Evolutionary conservation across 768 basidiomycete species (phyloP).

Genomic region (Xerocomus potaroensis): DNA sequence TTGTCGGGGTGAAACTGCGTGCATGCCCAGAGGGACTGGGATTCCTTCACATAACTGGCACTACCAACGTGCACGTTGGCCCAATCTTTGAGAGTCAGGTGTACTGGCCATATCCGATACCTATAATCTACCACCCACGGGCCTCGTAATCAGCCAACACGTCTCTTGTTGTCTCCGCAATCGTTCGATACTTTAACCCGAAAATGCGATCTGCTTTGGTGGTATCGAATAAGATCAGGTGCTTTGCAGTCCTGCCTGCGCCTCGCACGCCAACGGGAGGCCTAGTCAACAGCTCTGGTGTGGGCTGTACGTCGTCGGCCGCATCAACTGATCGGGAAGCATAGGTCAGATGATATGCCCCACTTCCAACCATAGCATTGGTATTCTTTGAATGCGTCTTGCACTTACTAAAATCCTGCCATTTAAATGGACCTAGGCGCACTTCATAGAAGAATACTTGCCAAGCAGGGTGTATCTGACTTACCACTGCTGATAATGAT

Average conservation of each 20-base stretch:
- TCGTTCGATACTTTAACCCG: slow-evolving; percentile 38
- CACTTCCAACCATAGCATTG: too few relatives aligned
- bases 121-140: slow-evolving; percentile 42
- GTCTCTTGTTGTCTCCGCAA: slow-evolving; percentile 39
- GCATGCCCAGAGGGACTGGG: too few relatives aligned
- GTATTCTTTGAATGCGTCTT: not conserved
- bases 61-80: too few relatives aligned
- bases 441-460: too few relatives aligned
- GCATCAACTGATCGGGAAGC: slow-evolving; percentile 29
- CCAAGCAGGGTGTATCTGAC: not conserved
- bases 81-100: too few relatives aligned
- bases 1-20: too few relatives aligned
- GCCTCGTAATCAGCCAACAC: slow-evolving; percentile 39
- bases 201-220: slow-evolving; percentile 39
- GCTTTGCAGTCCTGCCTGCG: slow-evolving; percentile 24
- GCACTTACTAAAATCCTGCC: slow-evolving; percentile 30
- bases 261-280: slow-evolving; percentile 35
- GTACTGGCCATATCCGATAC: too few relatives aligned
- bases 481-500: slow-evolving; percentile 45
- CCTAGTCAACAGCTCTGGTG: slow-evolving; percentile 25
- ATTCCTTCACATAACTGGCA: too few relatives aligned
- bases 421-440: slow-evolving; percentile 29
- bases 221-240: slow-evolving; percentile 30
- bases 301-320: slow-evolving; percentile 33
- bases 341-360: not conserved